A percentile compares a stretch with the other conserved stretches of the same genome.
Conservation (phyloP, 2,329 filamentous ascomycete species). For the Stemphylium beticola region DNA sequence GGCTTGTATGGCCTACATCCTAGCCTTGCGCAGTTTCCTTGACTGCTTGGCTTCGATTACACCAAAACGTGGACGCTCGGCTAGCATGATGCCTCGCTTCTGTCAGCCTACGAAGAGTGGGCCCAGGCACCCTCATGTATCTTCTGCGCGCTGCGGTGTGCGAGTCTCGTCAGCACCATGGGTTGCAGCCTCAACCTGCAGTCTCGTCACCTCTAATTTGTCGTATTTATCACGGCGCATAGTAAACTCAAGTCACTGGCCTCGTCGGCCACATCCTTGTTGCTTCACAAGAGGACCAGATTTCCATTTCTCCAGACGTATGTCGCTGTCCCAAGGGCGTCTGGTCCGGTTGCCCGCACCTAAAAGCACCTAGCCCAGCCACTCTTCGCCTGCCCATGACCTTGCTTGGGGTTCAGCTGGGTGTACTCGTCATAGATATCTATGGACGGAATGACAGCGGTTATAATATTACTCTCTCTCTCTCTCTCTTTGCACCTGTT, state of each 20-base stretch:
- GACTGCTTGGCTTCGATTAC: conserved; percentile 8
- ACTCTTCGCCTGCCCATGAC: conserved; percentile 9
- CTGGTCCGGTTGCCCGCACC: conserved; percentile 18
- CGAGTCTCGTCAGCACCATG: conserved; percentile 11
- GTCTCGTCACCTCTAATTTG: conserved; percentile 5
- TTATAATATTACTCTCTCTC: background rate
- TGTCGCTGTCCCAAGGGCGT: background rate
- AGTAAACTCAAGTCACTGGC: conserved; percentile 9
- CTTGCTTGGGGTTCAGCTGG: conserved; percentile 3
- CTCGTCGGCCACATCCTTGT: conserved; percentile 1
- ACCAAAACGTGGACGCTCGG: conserved; percentile 25
- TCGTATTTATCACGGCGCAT: conserved; percentile 6
- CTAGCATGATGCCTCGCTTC: conserved; percentile 24
- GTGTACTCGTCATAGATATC: conserved; percentile 16
- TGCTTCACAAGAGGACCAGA: background rate
- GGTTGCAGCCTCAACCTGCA: conserved; percentile 3
- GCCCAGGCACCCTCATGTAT: conserved; percentile 17
- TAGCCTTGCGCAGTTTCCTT: conserved; percentile 3
- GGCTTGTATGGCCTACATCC: conserved; percentile 5
- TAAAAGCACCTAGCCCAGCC: conserved; percentile 16
- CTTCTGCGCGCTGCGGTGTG: conserved; percentile 20
- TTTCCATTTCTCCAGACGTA: background rate
- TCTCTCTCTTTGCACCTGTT: background rate
- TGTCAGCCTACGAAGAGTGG: conserved; percentile 21
- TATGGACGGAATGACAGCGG: background rate